Evolutionary conservation across 768 basidiomycete species (phyloP), one percentile per base, ranked within the genome.

Genomic region (Lenzites betulinus): DNA sequence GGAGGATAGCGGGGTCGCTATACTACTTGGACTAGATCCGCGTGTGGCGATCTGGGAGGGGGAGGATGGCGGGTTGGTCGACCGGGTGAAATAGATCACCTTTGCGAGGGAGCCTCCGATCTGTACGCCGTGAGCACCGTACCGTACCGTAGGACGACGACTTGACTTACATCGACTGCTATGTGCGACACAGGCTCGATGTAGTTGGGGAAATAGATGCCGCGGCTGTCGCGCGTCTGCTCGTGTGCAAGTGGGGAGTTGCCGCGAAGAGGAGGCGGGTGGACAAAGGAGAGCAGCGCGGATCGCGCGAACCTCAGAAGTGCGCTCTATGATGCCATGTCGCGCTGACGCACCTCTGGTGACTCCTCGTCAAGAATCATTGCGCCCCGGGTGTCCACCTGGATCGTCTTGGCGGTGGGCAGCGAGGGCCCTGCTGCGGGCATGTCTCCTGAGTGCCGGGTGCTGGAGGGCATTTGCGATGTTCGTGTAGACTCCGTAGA

Each of bases 131-230:
- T n/a, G n/a, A n/a, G 26, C 18, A 38, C n/a, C 30, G 18, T 33
- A 35, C 42, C 43, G 61, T 68, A 30, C 36, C 62, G 51, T 54
- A 39, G 56, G 35, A 33, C 52, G 36, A 26, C 49, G 51, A 36
- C 15, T 3, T 49, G 46, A 84, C 94, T 78, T 72, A 96, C 95
- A 72, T 99, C 96, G 57, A 99, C 88, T 3, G 97, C 97, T 56
- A 98, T 95, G 72, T 98, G 95, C 20, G 95, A 97, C 16, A 99
- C 89, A 23, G 93, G 93, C 75, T 99, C 97, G 62, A 96, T 96
- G 77, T 98, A 88, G 71, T 97, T 95, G 54, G 97, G 97, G 33
- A 99, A 83, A 76, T 98, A 98, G 68, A 99, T 98, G 11, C 95
- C 96, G 71, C 95, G 82, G 69, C 93, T 95, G 75, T 98, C 95